Conservation (phyloP, 1,139 yeast genomes). For the Tardiomyces blankii region DNA sequence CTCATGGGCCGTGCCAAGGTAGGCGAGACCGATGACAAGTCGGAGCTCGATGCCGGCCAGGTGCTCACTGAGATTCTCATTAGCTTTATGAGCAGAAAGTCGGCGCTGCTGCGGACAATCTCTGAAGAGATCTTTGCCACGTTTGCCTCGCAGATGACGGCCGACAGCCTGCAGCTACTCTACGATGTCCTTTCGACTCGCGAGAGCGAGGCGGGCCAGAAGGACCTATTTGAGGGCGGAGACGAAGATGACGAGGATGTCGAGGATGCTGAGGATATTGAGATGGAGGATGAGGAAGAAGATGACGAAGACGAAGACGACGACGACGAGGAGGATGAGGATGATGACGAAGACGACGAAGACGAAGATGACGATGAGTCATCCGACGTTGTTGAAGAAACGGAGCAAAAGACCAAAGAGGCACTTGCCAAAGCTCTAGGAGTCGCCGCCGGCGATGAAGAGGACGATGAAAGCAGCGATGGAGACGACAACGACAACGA, state of each 20-base stretch:
- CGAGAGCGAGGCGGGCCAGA: slow-evolving; percentile 79
- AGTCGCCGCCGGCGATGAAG: slow-evolving; percentile 23
- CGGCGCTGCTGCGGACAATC: slow-evolving; percentile 58
- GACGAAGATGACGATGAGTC: slow-evolving; percentile 18
- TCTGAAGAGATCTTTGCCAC: slow-evolving; percentile 70
- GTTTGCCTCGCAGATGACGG: slow-evolving; percentile 37
- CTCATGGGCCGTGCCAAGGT: slow-evolving; percentile 18
- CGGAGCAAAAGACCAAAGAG: slow-evolving; percentile 57
- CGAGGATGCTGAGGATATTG: slow-evolving; percentile 28
- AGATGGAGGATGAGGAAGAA: slow-evolving; percentile 22
- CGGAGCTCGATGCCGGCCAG: slow-evolving; percentile 36
- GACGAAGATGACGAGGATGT: slow-evolving; percentile 28
- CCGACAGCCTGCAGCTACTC: slow-evolving; percentile 44
- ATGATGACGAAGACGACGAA: slow-evolving; percentile 26
- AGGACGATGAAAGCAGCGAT: slow-evolving; percentile 34
- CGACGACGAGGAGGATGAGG: slow-evolving; percentile 24
- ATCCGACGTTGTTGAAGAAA: slow-evolving; percentile 30
- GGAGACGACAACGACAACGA: slow-evolving; percentile 52
- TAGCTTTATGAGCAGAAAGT: slow-evolving; percentile 63
- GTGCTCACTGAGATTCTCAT: slow-evolving; percentile 73
- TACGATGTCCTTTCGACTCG: slow-evolving; percentile 59
- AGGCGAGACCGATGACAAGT: slow-evolving; percentile 17
- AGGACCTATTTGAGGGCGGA: slow-evolving; percentile 51
- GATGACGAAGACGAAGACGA: slow-evolving; percentile 19
- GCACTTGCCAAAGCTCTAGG: slow-evolving; percentile 76